These are phyloP conservation scores for Lachnellula suecica DNA, from an alignment of 2,329 filamentous ascomycete species.

Conservation along the genomic window DNA sequence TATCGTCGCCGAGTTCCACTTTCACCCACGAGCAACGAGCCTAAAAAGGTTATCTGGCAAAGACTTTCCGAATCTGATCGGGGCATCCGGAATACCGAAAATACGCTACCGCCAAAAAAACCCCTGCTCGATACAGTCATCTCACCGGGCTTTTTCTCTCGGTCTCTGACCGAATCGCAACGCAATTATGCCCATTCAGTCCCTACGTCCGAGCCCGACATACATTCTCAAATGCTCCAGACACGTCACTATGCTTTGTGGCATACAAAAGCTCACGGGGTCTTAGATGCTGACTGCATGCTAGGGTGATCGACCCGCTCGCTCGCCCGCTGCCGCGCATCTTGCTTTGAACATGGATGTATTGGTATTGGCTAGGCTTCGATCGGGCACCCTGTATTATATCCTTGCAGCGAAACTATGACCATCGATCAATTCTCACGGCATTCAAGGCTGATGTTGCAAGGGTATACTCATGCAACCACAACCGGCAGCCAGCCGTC, in stretches of 20 bases:
- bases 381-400: constrained; percentile 9
- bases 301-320: constrained; percentile 20
- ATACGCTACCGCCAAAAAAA: neutral
- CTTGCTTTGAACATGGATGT: constrained; percentile 17
- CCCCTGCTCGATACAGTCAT: constrained; percentile 26
- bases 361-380: constrained; percentile 17
- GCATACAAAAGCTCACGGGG: constrained; percentile 9
- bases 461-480: neutral
- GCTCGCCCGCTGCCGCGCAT: constrained; percentile 19
- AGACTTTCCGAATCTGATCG: neutral
- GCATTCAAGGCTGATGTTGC: constrained; percentile 17
- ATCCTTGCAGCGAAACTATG: constrained; percentile 18
- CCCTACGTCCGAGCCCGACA: constrained; percentile 2
- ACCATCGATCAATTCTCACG: constrained; percentile 17
- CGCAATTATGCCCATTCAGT: constrained; percentile 7
- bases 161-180: constrained; percentile 1
- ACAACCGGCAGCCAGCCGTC: neutral
- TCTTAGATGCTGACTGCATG: constrained; percentile 16
- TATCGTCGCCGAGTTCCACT: too few relatives aligned
- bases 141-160: neutral
- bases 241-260: constrained; percentile 16
- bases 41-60: neutral
- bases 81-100: neutral
- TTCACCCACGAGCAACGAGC: neutral
- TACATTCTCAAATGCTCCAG: constrained; percentile 4